These are phyloP conservation scores for Leccinum insolens DNA, from an alignment of 1,284 basidiomycete genomes.

Conservation along the genomic window DNA sequence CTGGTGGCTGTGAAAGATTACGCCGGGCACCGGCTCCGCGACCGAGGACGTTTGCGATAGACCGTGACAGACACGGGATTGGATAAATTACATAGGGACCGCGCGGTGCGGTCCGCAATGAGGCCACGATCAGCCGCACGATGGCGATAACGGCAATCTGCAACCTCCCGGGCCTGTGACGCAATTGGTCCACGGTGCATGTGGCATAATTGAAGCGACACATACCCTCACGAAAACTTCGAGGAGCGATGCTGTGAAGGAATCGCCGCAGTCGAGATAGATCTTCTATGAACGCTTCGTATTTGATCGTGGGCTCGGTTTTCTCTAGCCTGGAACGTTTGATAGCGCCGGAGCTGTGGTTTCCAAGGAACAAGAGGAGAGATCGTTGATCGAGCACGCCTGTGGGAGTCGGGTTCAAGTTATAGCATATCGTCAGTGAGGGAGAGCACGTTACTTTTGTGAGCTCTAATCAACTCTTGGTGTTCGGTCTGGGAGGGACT, in stretches of 20 bases:
- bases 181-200: constrained; percentile 4
- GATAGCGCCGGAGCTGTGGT: constrained; percentile 61
- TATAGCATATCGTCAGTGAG: too few species aligned
- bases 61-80: constrained; percentile 43
- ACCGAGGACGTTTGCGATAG: constrained; percentile 46
- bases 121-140: constrained; percentile 55
- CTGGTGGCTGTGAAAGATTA: constrained; percentile 47
- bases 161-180: constrained; percentile 51
- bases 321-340: constrained; percentile 63
- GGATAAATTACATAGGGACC: constrained; percentile 58
- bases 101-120: constrained; percentile 65
- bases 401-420: too few species aligned
- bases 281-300: constrained; percentile 67
- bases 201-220: neutral
- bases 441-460: too few species aligned
- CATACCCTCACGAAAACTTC: constrained; percentile 75
- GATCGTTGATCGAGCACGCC: neutral
- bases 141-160: constrained; percentile 59
- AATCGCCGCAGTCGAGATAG: constrained; percentile 68
- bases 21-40: constrained; percentile 31
- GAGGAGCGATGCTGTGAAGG: constrained; percentile 69
- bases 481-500: too few species aligned
- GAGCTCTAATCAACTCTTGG: too few species aligned
- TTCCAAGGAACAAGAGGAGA: constrained; percentile 2
- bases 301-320: constrained; percentile 59